Conservation (phyloP, 768 basidiomycete species). For the Panaeolus papilionaceus region DNA sequence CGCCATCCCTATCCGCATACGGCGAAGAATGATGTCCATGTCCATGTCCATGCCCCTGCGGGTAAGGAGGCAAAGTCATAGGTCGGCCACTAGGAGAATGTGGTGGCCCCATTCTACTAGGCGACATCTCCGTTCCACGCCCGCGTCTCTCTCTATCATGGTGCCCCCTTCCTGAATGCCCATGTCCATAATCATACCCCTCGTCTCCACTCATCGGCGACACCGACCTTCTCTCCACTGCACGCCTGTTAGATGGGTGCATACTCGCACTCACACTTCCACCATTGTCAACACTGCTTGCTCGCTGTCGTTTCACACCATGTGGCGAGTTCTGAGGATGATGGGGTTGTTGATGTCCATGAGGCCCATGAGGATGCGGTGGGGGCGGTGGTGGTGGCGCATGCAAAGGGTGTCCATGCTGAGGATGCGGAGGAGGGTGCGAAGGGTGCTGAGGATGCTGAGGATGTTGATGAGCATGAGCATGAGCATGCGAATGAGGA, state of each 20-base stretch:
- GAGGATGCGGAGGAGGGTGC: background rate
- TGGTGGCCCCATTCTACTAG: constrained; percentile 2
- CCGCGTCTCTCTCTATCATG: constrained; percentile 5
- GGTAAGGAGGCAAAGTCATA: background rate
- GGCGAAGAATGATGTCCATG: background rate
- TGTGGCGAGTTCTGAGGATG: constrained; percentile 14
- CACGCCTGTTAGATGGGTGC: constrained; percentile 24
- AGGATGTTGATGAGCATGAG: background rate
- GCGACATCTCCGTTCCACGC: background rate
- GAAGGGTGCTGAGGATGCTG: background rate
- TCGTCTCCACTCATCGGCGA: constrained; percentile 14
- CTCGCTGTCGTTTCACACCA: constrained; percentile 19
- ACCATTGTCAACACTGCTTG: constrained; percentile 27
- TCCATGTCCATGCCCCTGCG: background rate
- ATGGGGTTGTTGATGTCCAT: constrained; percentile 5
- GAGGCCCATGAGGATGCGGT: background rate
- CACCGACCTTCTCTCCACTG: constrained; percentile 9
- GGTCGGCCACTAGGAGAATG: constrained; percentile 2
- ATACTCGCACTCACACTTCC: constrained; percentile 27
- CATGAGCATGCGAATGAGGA: background rate
- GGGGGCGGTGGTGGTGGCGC: background rate
- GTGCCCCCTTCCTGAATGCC: background rate
- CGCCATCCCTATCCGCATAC: background rate
- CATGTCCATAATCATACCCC: constrained; percentile 3
- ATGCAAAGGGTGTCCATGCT: background rate